A percentile compares a stretch with the other conserved stretches of the same genome.
phyloP scores from a whole-genome alignment of 345 rosid genomes.

The Euphorbia peplus region DNA sequence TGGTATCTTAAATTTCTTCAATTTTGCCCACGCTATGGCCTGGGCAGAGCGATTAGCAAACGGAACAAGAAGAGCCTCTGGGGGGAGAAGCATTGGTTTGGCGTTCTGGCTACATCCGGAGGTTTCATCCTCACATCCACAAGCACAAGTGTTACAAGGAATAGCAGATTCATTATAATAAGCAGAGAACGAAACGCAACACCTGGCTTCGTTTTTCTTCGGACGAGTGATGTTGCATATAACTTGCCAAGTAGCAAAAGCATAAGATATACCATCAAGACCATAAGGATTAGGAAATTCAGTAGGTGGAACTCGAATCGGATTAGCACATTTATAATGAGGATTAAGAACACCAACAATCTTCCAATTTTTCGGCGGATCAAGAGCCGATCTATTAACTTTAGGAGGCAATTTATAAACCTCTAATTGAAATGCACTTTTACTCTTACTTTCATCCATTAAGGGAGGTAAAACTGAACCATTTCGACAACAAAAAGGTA shows the following conservation, averaged over 20 bases:
- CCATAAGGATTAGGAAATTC: constrained; percentile 75
- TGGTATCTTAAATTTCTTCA: constrained; percentile 48
- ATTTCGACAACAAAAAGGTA: constrained; percentile 77
- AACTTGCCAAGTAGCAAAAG: constrained; percentile 75
- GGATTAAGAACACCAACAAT: constrained; percentile 63
- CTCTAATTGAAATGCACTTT: constrained; percentile 64
- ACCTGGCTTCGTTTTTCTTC: constrained; percentile 47
- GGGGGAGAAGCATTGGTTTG: constrained; percentile 59
- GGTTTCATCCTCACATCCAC: constrained; percentile 49
- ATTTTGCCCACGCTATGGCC: constrained; percentile 73
- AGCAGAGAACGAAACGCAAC: constrained; percentile 96
- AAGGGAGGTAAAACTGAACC: constrained; percentile 61
- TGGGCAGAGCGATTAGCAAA: constrained; percentile 64
- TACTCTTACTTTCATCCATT: constrained; percentile 60
- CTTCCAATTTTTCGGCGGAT: constrained; percentile 74
- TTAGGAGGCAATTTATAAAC: constrained; percentile 83
- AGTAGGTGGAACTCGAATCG: constrained; percentile 66
- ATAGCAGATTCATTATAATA: constrained; percentile 69
- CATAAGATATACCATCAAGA: constrained; percentile 40
- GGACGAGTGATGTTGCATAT: constrained; percentile 79
- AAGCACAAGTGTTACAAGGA: constrained; percentile 92
- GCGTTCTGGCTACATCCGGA: constrained; percentile 47
- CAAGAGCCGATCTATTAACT: constrained; percentile 54
- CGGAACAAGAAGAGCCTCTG: constrained; percentile 76
- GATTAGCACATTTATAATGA: constrained; percentile 67